A percentile compares a stretch with the other conserved stretches of the same genome.
Evolutionary conservation across 768 basidiomycete genomes (phyloP).

Genomic region (Neoboletus magnificus): DNA sequence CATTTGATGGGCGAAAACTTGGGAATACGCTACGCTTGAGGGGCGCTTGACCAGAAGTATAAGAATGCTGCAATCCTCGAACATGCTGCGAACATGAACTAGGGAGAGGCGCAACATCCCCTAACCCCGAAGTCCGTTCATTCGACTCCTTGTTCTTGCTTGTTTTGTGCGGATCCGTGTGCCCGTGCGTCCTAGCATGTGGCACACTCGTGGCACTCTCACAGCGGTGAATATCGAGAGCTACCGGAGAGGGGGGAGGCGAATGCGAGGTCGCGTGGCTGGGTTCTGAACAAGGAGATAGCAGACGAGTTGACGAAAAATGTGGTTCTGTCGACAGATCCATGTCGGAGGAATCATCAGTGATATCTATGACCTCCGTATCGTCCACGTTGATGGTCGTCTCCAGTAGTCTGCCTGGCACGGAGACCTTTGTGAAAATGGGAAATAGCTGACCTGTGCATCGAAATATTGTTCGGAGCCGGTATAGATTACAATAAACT

Average conservation of each 20-base stretch:
- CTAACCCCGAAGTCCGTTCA: constrained; percentile 1
- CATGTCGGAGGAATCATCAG: constrained; percentile 13
- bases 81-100: constrained; percentile 53
- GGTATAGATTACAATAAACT: background rate
- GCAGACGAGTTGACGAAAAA: constrained; percentile 1
- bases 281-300: constrained; percentile 11
- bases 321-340: constrained; percentile 15
- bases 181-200: background rate
- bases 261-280: constrained; percentile 6
- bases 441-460: constrained; percentile 25
- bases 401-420: constrained; percentile 1
- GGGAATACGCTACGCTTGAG: constrained; percentile 6
- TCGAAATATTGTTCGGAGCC: background rate
- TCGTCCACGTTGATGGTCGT: constrained; percentile 14
- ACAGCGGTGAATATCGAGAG: background rate
- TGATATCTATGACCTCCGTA: constrained; percentile 18
- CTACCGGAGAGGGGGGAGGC: constrained; percentile 1
- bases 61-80: constrained; percentile 51
- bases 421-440: constrained; percentile 20
- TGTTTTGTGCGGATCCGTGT: background rate
- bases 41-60: constrained; percentile 16
- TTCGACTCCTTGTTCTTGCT: constrained; percentile 2
- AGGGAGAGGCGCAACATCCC: constrained; percentile 44
- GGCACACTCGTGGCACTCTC: constrained; percentile 7
- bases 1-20: constrained; percentile 1